Conservation (phyloP, 257 asterid genomes). For the Petunia axillaris region DNA sequence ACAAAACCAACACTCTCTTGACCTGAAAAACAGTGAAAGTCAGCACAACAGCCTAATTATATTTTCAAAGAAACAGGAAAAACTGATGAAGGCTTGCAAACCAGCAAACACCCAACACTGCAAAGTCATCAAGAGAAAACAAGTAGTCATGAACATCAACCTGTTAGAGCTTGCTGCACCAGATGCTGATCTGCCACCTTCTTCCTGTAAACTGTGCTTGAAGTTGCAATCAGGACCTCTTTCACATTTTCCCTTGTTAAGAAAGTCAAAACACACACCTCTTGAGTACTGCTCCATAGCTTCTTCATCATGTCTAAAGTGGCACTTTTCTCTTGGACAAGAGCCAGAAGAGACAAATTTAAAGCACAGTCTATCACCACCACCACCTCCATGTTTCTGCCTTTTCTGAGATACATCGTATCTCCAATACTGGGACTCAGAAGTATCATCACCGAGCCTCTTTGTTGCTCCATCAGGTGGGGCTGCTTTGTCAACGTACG, state of each 20-base stretch:
- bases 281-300: conserved; percentile 82
- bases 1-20: conserved; percentile 98
- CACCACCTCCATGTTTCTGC: conserved; percentile 78
- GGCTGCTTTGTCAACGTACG: conserved; percentile 41
- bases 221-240: conserved; percentile 90
- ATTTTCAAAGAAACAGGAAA: conserved; percentile 10
- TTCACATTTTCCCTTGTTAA: conserved; percentile 94
- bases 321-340: conserved; percentile 89
- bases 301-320: conserved; percentile 82
- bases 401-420: conserved; percentile 81
- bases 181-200: conserved; percentile 63
- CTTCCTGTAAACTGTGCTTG: conserved; percentile 81
- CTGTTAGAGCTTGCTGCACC: conserved; percentile 59
- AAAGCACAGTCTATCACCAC: conserved; percentile 71
- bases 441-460: conserved; percentile 56
- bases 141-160: conserved; percentile 36
- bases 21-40: conserved; percentile 52
- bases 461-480: conserved; percentile 51
- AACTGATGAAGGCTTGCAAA: neutral
- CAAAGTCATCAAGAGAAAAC: neutral
- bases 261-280: conserved; percentile 97
- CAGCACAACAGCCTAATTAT: neutral
- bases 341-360: conserved; percentile 85
- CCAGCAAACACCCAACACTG: neutral
- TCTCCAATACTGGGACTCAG: conserved; percentile 93